A percentile compares a stretch with the other conserved stretches of the same genome.
phyloP scores from a whole-genome alignment of 805 yeast species.

The Lipomyces yamanashiensis region DNA sequence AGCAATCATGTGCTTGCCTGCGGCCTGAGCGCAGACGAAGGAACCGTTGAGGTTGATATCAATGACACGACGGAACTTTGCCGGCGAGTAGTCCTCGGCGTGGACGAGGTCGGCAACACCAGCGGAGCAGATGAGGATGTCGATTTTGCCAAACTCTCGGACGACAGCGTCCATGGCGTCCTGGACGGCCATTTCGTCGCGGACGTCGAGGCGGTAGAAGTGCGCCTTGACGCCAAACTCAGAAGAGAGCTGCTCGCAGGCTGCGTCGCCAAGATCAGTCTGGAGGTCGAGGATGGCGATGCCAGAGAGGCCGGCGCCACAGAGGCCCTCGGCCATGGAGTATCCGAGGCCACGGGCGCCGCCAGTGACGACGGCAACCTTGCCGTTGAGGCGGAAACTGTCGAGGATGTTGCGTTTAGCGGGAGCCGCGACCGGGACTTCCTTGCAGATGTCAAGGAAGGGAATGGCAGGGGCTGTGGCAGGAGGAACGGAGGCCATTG shows the following conservation, averaged over 20 bases:
- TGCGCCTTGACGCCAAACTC: slow-evolving; percentile 60
- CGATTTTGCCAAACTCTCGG: slow-evolving; percentile 59
- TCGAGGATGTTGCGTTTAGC: slow-evolving; percentile 46
- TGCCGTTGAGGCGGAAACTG: slow-evolving; percentile 63
- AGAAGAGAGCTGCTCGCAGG: slow-evolving; percentile 59
- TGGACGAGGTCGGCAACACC: slow-evolving; percentile 72
- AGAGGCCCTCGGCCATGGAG: slow-evolving; percentile 63
- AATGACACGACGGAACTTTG: slow-evolving; percentile 65
- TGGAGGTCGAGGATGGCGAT: slow-evolving; percentile 59
- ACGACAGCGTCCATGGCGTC: slow-evolving; percentile 58
- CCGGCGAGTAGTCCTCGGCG: slow-evolving; percentile 69
- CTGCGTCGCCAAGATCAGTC: slow-evolving; percentile 64
- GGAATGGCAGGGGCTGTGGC: not conserved
- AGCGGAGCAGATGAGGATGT: slow-evolving; percentile 64
- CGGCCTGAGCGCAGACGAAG: slow-evolving; percentile 67
- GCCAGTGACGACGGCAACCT: slow-evolving; percentile 67
- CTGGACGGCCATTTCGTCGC: slow-evolving; percentile 55
- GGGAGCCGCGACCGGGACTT: slow-evolving; percentile 25
- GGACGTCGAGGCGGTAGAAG: slow-evolving; percentile 68
- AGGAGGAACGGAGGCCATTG: slow-evolving; percentile 8
- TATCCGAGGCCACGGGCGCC: slow-evolving; percentile 72
- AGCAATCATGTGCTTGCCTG: slow-evolving; percentile 67
- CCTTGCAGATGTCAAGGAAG: slow-evolving; percentile 15
- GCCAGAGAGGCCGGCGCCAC: slow-evolving; percentile 61
- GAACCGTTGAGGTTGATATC: slow-evolving; percentile 71